Percentiles rank a stretch among this genome's conserved stretches.
phyloP scores from a whole-genome alignment of 2,329 filamentous ascomycete genomes.

The Fusarium sp. region DNA sequence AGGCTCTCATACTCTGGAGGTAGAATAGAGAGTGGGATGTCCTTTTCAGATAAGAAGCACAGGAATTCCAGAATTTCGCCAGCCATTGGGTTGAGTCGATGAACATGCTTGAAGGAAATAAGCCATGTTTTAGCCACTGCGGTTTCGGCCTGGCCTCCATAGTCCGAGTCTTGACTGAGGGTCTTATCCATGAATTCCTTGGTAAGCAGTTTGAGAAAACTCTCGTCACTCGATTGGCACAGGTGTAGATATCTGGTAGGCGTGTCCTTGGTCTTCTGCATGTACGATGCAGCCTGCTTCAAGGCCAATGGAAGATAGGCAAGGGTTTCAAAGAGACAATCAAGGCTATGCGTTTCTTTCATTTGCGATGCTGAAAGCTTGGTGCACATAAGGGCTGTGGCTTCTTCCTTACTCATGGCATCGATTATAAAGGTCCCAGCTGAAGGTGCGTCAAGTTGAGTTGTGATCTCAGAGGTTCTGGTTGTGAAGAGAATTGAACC shows the following conservation, averaged over 20 bases:
- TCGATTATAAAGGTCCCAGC: accelerated
- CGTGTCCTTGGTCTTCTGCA: accelerated
- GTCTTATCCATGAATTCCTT: background rate
- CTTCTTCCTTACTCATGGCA: background rate
- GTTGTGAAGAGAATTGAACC: background rate
- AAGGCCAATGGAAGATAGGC: background rate
- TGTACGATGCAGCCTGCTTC: background rate
- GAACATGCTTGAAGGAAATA: background rate
- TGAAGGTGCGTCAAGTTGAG: no score
- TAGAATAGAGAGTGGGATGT: background rate
- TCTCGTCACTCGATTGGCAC: background rate
- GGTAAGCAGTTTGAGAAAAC: background rate
- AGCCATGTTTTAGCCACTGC: background rate
- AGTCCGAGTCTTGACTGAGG: no score
- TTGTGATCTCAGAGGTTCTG: background rate
- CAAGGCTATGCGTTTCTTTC: background rate
- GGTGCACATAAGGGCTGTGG: background rate
- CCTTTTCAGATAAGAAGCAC: background rate
- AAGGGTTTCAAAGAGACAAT: accelerated
- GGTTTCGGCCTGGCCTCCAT: accelerated
- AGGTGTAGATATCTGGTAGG: accelerated
- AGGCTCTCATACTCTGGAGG: accelerated
- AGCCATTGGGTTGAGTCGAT: background rate
- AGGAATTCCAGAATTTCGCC: background rate
- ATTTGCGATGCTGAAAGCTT: background rate